Percentiles rank a stretch among this genome's conserved stretches.
phyloP scores from a whole-genome alignment of 1,284 basidiomycete species.

The Microbotryum saponariae region DNA sequence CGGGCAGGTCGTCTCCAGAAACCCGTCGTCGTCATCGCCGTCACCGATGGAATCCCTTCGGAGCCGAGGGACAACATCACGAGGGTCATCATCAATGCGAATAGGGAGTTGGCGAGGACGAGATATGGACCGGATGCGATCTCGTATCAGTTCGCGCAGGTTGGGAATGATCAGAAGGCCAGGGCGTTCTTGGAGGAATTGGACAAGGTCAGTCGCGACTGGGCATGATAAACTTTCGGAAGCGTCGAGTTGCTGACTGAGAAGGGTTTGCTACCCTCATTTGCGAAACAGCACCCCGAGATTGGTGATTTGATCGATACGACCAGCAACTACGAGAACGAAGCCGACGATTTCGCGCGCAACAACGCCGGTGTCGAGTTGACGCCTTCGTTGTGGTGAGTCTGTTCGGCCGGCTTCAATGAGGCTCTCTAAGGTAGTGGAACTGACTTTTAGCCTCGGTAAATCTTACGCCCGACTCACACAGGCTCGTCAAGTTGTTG shows the following conservation, averaged over 20 bases:
- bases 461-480: too few relatives aligned
- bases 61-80: constrained; percentile 43
- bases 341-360: constrained; percentile 43
- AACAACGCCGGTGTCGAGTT: constrained; percentile 36
- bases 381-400: constrained; percentile 39
- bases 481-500: background rate
- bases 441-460: too few relatives aligned
- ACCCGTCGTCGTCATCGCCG: constrained; percentile 44
- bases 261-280: background rate
- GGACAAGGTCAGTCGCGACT: constrained; percentile 35
- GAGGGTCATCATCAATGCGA: constrained; percentile 43
- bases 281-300: constrained; percentile 36
- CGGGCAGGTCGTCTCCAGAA: constrained; percentile 42
- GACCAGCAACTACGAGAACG: constrained; percentile 44
- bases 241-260: background rate
- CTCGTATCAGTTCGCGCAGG: constrained; percentile 44
- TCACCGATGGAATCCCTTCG: constrained; percentile 32
- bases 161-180: constrained; percentile 41
- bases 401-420: too few relatives aligned
- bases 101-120: constrained; percentile 40
- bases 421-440: too few relatives aligned
- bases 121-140: constrained; percentile 45
- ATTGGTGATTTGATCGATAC: constrained; percentile 44
- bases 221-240: background rate
- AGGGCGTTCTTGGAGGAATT: constrained; percentile 43